These are phyloP conservation scores for Fistulinella prunicolor DNA, from an alignment of 768 basidiomycete species.

Conservation along the genomic window DNA sequence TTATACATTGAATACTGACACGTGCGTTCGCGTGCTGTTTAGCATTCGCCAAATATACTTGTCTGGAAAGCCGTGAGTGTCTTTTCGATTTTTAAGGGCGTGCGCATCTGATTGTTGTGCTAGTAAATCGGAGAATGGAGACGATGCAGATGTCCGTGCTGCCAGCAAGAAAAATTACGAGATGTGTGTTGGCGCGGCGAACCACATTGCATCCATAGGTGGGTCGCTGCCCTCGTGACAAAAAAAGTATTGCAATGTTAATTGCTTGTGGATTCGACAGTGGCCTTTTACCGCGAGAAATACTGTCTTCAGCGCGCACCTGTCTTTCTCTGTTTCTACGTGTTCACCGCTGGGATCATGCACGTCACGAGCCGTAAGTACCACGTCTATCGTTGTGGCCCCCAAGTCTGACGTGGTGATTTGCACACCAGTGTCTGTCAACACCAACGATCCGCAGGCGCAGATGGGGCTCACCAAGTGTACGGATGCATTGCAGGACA, in stretches of 20 bases:
- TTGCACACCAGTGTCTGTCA: conserved; percentile 53
- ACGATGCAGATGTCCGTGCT: conserved; percentile 53
- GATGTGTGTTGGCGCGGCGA: conserved; percentile 73
- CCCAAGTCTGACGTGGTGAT: conserved; percentile 1
- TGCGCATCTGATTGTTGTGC: background rate
- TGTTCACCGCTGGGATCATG: conserved; percentile 79
- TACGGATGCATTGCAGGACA: conserved; percentile 61
- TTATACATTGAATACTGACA: too few species aligned
- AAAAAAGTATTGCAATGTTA: too few species aligned
- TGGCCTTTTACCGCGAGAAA: conserved; percentile 57
- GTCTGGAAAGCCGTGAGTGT: conserved; percentile 38
- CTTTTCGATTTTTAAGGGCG: background rate
- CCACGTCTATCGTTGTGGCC: background rate
- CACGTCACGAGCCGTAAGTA: conserved; percentile 69
- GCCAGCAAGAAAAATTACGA: conserved; percentile 65
- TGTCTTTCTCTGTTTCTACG: conserved; percentile 73
- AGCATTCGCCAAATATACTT: conserved; percentile 29
- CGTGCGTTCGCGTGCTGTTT: too few species aligned
- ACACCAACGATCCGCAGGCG: conserved; percentile 69
- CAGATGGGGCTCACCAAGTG: conserved; percentile 60
- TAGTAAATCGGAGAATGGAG: conserved; percentile 38
- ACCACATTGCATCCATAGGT: conserved; percentile 73
- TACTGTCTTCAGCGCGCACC: conserved; percentile 60
- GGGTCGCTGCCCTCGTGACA: conserved; percentile 8
- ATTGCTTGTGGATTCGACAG: conserved; percentile 37